phyloP scores from a whole-genome alignment of 257 asterid genomes.

The Solanum clarkiae region DNA sequence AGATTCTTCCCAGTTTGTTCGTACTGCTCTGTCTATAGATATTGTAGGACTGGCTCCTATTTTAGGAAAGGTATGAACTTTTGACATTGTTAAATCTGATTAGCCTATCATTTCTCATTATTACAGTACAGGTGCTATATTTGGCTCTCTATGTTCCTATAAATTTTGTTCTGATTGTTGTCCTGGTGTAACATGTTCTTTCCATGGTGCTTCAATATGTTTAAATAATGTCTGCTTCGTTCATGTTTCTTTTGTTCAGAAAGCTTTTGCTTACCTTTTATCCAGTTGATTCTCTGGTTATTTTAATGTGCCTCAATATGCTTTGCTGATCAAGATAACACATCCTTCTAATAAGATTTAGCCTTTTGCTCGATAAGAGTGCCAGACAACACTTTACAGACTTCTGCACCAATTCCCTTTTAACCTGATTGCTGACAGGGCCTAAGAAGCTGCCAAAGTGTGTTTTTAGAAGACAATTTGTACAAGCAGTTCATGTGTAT shows the following conservation, averaged over 20 bases:
- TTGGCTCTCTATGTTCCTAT: background rate
- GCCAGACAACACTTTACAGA: background rate
- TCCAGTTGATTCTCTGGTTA: background rate
- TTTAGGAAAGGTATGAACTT: slow-evolving; percentile 16
- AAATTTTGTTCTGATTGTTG: background rate
- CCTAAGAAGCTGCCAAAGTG: background rate
- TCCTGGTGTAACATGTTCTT: background rate
- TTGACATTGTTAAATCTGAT: background rate
- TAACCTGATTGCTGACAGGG: background rate
- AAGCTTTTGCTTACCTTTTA: background rate
- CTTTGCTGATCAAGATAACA: background rate
- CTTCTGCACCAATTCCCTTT: background rate
- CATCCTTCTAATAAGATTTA: background rate
- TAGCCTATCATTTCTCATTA: background rate
- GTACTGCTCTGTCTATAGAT: slow-evolving; percentile 25
- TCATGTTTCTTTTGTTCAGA: background rate
- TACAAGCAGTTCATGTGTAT: background rate
- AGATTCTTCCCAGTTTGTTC: slow-evolving; percentile 20
- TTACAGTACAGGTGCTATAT: background rate
- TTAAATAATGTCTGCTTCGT: background rate
- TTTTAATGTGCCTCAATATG: background rate
- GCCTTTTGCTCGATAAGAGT: background rate
- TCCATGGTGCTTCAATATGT: background rate
- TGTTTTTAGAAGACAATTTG: background rate
- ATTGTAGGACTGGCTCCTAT: slow-evolving; percentile 32